Evolutionary conservation across 257 asterid genomes (phyloP), one percentile per base, ranked within the genome.

Genomic region (Lycium barbarum): DNA sequence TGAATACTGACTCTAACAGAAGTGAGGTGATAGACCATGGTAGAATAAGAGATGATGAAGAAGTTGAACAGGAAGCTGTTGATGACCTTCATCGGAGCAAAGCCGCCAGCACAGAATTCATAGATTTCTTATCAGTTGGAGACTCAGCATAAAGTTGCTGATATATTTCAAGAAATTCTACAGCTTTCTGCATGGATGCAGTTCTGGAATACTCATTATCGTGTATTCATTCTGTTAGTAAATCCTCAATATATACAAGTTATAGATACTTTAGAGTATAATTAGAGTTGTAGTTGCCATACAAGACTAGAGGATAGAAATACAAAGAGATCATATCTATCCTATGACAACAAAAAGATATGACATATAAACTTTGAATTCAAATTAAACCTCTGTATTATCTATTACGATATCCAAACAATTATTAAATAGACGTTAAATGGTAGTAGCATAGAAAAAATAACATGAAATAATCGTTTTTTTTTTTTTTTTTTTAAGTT

Each of bases 1-100:
- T 94, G 86, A 93, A 94, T 70, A 86, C 93, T 1, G 95, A 94
- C 72, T 93, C 97, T 20, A 94, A 90, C 83, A 88, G 83, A 80
- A 93, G 96, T 83, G 96, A 94, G 84, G 93, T 94, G 66, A 90
- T 90, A 83, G 93, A 93, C 84, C 83, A 87, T 71, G 85, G 92
- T 87, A 86, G 87, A 83, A 38, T 68, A 68, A 90, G 85, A 87
- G 86, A 91, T 38, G 87, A 87, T 53, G 83, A 91, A 10, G 96
- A 92, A 87, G 94, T 91, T 13, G 94, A 93, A 80, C 94, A 93
- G 57, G 66, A 84, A 59, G 35, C 22, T n/a, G 53, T n/a, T 58
- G 15, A 55, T 59, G 33, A 26, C 33, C 66, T 55, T 79, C 40
- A 53, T 38, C 66, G 14, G 49, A 79, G 33, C 81, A 73, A 73